Evolutionary conservation across 2,329 filamentous ascomycete genomes (phyloP).

Genomic region (Mycosphaerella sp.): DNA sequence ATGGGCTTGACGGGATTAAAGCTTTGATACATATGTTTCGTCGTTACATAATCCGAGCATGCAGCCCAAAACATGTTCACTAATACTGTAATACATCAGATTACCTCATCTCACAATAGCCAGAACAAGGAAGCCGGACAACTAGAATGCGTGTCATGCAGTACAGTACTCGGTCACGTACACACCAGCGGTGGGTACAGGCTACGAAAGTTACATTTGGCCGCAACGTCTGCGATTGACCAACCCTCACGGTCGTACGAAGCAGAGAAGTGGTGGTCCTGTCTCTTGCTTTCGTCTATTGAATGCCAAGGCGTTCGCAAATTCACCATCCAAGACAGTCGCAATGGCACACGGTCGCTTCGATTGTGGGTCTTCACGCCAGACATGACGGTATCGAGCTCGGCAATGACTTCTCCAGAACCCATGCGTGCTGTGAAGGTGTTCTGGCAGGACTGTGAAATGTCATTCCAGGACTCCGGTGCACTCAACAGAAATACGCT

Average conservation of each 20-base stretch:
- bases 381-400: conserved; percentile 51
- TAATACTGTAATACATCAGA: neutral
- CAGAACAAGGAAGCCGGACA: neutral
- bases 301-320: conserved; percentile 51
- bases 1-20: conserved; percentile 29
- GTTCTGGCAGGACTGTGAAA: conserved; percentile 40
- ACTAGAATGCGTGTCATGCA: conserved; percentile 36
- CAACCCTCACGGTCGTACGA: conserved; percentile 11
- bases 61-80: neutral
- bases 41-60: conserved; percentile 2
- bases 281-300: conserved; percentile 50
- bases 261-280: conserved; percentile 44
- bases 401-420: conserved; percentile 27
- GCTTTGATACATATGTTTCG: conserved; percentile 30
- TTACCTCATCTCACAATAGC: conserved; percentile 1
- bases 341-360: conserved; percentile 5
- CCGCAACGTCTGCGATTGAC: conserved; percentile 17
- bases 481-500: conserved; percentile 18
- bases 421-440: conserved; percentile 52
- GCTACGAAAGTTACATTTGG: conserved; percentile 28
- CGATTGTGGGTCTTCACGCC: conserved; percentile 56
- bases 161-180: conserved; percentile 34
- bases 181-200: conserved; percentile 42
- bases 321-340: conserved; percentile 52
- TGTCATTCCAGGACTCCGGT: conserved; percentile 9